Evolutionary conservation across 108 stramenopile genomes (phyloP), one percentile per base, ranked within the genome.

Genomic region (Fragilaria crotonensis): DNA sequence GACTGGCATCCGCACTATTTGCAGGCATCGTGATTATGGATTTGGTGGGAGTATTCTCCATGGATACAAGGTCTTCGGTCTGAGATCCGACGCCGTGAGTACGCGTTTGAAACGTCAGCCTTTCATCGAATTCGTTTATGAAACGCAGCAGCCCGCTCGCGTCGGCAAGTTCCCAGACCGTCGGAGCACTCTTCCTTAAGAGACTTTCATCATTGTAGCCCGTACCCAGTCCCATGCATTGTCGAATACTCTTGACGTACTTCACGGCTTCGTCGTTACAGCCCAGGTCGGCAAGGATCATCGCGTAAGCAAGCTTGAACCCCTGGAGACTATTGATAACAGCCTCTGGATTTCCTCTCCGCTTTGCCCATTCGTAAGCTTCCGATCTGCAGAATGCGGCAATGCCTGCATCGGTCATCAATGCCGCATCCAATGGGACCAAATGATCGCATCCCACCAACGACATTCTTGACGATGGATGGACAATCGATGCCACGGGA

Each of bases 311-410:
- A 19, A 90, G 51, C 52, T 94, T 91, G 63, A 91, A 87, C 18
- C 80, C 69, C 57, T 88, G 88, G 20, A 94, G 74, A 20, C 59
- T 60, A 22, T 67, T 71, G 21, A 91, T 69, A 25, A 58, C 58
- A 9, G 89, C 80, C 49, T 78, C 73, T 45, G 67, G 71, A 63
- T 94, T 94, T 29, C 88, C 89, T 60, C 54, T 69, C 4, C 89
- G 76, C 49, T 85, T 85, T 4, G 93, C 84, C 93, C 93, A 94
- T 60, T 94, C 93, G 55, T 85, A 94, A 2, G 89, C 93, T 62
- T 94, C 93, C n/a, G 93, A 87, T 30, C 81, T 63, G 25, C 76
- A 64, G 68, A 74, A 91, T 5, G 79, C 66, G 7, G 69, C 72
- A 19, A 89, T 52, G n/a, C 81, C 58, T 60, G 76, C 73, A 0